Percentiles rank a stretch among this genome's conserved stretches.
Conservation (phyloP, 2,329 filamentous ascomycete species). For the Venturia aucupariae region DNA sequence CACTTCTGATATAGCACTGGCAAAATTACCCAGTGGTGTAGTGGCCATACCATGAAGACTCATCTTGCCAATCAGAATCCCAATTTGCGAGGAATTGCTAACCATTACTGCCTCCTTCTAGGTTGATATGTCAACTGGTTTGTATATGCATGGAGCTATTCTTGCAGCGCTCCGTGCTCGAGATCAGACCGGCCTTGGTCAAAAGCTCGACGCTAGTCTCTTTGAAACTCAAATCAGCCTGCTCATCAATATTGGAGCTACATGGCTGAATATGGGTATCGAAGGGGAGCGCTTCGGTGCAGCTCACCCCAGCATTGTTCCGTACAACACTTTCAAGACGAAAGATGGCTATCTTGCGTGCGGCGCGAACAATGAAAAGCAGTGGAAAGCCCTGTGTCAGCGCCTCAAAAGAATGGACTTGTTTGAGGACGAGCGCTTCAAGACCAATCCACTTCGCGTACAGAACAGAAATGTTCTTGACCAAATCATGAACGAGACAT, state of each 20-base stretch:
- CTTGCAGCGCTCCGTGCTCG: conserved; percentile 33
- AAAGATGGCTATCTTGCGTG: conserved; percentile 26
- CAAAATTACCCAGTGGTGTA: not conserved
- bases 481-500: conserved; percentile 26
- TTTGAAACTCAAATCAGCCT: conserved; percentile 38
- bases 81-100: not conserved
- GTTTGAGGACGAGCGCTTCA: conserved; percentile 23
- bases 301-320: conserved; percentile 39
- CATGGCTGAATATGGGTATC: conserved; percentile 31
- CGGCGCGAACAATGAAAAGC: conserved; percentile 30
- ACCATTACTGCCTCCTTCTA: conserved; percentile 17
- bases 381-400: conserved; percentile 29
- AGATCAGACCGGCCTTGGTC: conserved; percentile 30
- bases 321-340: conserved; percentile 37
- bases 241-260: conserved; percentile 34
- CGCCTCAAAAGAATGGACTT: conserved; percentile 21
- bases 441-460: conserved; percentile 24
- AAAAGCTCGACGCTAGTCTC: conserved; percentile 36
- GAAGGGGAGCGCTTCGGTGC: conserved; percentile 37
- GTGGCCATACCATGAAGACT: not conserved
- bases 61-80: not conserved
- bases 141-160: conserved; percentile 39
- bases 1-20: not conserved
- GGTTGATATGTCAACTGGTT: conserved; percentile 35
- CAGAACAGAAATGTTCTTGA: conserved; percentile 27